phyloP scores from a whole-genome alignment of 176 grass and related monocot genomes.

The Avena sativa region DNA sequence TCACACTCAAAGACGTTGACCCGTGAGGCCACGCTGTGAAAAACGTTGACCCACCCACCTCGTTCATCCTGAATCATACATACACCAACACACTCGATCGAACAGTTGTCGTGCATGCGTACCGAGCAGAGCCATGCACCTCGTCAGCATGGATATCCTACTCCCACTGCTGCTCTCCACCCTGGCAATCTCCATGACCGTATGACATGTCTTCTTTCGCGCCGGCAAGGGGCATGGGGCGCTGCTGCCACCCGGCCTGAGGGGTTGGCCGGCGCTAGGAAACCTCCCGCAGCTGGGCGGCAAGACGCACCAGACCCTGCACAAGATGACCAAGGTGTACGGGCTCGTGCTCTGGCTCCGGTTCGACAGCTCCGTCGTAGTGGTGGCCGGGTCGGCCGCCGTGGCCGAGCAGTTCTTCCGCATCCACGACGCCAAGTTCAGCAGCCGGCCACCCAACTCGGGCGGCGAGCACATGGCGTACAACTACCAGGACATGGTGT shows the following conservation, averaged over 20 bases:
- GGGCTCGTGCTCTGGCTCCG: constrained; percentile 66
- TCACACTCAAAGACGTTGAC: no score
- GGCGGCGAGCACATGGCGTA: constrained; percentile 77
- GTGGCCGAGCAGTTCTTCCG: constrained; percentile 69
- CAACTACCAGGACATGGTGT: constrained; percentile 87
- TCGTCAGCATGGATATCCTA: constrained; percentile 13
- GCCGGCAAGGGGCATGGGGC: neutral
- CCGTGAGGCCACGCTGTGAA: no score
- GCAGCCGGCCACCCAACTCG: constrained; percentile 65
- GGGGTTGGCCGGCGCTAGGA: constrained; percentile 76
- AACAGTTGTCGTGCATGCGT: neutral
- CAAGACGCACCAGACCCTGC: constrained; percentile 70
- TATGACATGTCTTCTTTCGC: neutral
- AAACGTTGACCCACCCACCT: no score
- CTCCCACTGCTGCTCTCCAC: neutral
- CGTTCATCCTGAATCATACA: neutral
- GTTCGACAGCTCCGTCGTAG: constrained; percentile 61
- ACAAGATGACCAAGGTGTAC: constrained; percentile 53
- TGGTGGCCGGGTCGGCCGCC: constrained; percentile 58
- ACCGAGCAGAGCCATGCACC: neutral
- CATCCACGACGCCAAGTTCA: constrained; percentile 70
- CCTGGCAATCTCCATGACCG: neutral
- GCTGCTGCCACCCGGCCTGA: constrained; percentile 57
- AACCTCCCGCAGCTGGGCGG: constrained; percentile 77
- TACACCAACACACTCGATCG: no score